phyloP scores from a whole-genome alignment of 306 rosid species.

The Castanea crenata region DNA sequence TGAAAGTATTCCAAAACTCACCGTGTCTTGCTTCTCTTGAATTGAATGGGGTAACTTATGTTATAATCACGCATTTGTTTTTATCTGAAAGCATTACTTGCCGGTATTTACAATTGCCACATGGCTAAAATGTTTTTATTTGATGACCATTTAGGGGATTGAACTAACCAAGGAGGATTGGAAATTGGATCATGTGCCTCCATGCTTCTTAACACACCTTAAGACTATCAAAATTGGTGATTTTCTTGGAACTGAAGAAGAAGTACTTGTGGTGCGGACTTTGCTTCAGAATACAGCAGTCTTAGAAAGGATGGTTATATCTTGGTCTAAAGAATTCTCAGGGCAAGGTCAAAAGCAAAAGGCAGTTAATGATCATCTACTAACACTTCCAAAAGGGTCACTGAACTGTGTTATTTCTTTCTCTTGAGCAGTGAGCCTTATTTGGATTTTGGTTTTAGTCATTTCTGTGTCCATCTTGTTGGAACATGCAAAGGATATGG shows the following conservation, averaged over 20 bases:
- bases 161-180: background rate
- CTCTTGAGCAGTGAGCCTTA: no score
- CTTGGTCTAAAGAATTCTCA: no score
- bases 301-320: background rate
- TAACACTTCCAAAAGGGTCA: no score
- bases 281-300: background rate
- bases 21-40: background rate
- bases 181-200: background rate
- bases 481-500: no score
- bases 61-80: no score
- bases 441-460: no score
- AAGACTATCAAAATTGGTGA: background rate
- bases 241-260: background rate
- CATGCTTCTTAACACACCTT: background rate
- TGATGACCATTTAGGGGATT: background rate
- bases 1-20: background rate
- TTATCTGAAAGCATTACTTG: no score
- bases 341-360: no score
- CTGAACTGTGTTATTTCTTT: no score
- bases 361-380: no score
- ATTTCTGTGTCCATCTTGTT: no score
- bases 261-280: background rate
- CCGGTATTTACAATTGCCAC: background rate
- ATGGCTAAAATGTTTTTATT: background rate
- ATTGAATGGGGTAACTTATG: background rate